These are phyloP conservation scores for Aotearoamyces nothofagi DNA, from an alignment of 2,329 filamentous ascomycete genomes.

Conservation along the genomic window DNA sequence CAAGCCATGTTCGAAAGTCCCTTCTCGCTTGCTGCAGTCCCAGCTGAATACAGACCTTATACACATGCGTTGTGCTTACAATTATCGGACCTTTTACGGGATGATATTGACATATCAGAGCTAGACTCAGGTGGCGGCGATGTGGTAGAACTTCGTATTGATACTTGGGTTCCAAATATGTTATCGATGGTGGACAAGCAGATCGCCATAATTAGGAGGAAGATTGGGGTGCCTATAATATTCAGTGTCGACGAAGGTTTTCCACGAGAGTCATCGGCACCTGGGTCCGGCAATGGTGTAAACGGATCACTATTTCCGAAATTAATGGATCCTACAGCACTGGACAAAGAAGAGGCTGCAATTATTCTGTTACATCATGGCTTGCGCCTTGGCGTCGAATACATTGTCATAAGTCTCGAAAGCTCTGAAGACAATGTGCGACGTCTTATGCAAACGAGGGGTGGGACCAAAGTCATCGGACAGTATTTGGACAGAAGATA, in stretches of 20 bases:
- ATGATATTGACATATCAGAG: constrained; percentile 30
- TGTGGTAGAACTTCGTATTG: constrained; percentile 43
- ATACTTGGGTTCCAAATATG: constrained; percentile 36
- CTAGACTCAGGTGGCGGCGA: constrained; percentile 43
- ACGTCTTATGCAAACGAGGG: constrained; percentile 29
- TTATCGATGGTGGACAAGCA: constrained; percentile 34
- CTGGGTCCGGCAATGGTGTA: too few species aligned
- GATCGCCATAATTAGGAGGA: constrained; percentile 39
- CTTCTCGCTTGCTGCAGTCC: constrained; percentile 42
- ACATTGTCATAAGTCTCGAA: constrained; percentile 45
- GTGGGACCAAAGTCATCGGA: constrained; percentile 37
- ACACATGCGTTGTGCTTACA: constrained; percentile 53
- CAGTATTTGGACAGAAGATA: constrained; percentile 25
- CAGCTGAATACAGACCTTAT: constrained; percentile 41
- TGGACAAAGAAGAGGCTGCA: constrained; percentile 9
- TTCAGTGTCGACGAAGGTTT: constrained; percentile 34
- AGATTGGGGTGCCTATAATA: constrained; percentile 38
- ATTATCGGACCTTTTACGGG: constrained; percentile 34
- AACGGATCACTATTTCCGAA: constrained; percentile 6
- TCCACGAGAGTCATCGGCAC: neutral
- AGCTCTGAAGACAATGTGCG: constrained; percentile 28
- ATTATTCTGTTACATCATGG: constrained; percentile 41
- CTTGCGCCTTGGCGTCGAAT: constrained; percentile 50
- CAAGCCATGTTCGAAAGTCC: constrained; percentile 40
- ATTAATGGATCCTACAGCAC: constrained; percentile 5